These are phyloP conservation scores for Gossypium laxum DNA, from an alignment of 441 rosid species.

Conservation along the genomic window DNA sequence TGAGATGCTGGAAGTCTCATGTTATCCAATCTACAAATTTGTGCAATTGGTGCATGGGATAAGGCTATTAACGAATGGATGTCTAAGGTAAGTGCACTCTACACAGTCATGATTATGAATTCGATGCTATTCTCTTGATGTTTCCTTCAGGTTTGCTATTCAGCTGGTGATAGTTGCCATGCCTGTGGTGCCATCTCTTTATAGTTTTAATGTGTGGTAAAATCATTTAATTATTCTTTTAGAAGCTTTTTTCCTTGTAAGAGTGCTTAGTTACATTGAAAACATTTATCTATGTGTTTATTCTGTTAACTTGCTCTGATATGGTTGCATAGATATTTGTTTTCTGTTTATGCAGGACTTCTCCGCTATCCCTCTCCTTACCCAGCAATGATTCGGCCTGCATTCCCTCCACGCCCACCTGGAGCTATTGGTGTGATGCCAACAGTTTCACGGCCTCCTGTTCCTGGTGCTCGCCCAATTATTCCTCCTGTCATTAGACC, in stretches of 20 bases:
- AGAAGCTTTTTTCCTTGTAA: conserved; percentile 14
- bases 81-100: conserved; percentile 57
- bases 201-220: conserved; percentile 93
- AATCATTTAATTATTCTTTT: conserved; percentile 34
- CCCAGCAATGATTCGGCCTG: conserved; percentile 63
- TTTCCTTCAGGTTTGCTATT: conserved; percentile 82
- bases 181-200: conserved; percentile 81
- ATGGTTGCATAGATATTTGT: conserved; percentile 46
- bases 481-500: conserved; percentile 66
- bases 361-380: conserved; percentile 61
- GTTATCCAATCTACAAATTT: conserved; percentile 34
- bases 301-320: conserved; percentile 38
- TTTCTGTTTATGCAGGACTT: conserved; percentile 53
- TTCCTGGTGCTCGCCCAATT: conserved; percentile 70
- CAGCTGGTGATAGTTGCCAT: conserved; percentile 88
- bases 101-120: conserved; percentile 42
- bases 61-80: conserved; percentile 37
- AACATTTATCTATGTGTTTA: conserved; percentile 20
- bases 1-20: conserved; percentile 43
- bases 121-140: conserved; percentile 52
- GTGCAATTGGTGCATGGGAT: conserved; percentile 44
- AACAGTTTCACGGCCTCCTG: conserved; percentile 46
- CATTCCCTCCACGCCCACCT: conserved; percentile 73
- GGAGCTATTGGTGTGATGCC: conserved; percentile 56
- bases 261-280: conserved; percentile 21